Evolutionary conservation across 108 stramenopile genomes (phyloP).

Genomic region (Conticribra guillardii): DNA sequence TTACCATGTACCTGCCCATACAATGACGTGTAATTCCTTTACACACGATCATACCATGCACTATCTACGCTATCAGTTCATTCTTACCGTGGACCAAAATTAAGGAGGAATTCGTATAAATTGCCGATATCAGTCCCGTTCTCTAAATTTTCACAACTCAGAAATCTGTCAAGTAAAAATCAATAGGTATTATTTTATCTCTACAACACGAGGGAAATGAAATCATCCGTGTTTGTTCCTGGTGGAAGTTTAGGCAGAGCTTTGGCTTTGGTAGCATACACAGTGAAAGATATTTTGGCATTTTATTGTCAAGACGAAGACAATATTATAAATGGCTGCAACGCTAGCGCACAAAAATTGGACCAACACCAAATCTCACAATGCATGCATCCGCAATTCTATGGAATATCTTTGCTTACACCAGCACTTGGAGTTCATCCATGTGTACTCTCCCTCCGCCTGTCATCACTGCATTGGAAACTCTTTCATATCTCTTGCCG

Average conservation of each 20-base stretch:
- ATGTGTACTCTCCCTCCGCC: constrained; percentile 44
- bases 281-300: constrained; percentile 20
- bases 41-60: too few species aligned
- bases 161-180: too few species aligned
- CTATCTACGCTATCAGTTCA: too few species aligned
- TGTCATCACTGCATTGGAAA: constrained; percentile 35
- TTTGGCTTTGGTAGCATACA: constrained; percentile 51
- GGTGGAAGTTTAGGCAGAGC: constrained; percentile 57
- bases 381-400: constrained; percentile 15
- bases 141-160: too few species aligned
- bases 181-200: too few species aligned
- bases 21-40: too few species aligned
- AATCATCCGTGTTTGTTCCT: too few species aligned
- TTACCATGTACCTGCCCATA: too few species aligned
- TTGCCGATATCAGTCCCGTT: too few species aligned
- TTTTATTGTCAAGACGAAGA: not conserved
- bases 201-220: too few species aligned
- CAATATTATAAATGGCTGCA: not conserved
- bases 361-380: not conserved
- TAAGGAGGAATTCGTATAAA: too few species aligned
- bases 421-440: constrained; percentile 60
- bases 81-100: too few species aligned
- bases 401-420: constrained; percentile 39
- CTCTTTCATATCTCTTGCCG: constrained; percentile 31
- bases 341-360: not conserved